Base-by-base conservation (phyloP, 495 filamentous ascomycete genomes). In the Rostrohypoxylon terebratum region DNA sequence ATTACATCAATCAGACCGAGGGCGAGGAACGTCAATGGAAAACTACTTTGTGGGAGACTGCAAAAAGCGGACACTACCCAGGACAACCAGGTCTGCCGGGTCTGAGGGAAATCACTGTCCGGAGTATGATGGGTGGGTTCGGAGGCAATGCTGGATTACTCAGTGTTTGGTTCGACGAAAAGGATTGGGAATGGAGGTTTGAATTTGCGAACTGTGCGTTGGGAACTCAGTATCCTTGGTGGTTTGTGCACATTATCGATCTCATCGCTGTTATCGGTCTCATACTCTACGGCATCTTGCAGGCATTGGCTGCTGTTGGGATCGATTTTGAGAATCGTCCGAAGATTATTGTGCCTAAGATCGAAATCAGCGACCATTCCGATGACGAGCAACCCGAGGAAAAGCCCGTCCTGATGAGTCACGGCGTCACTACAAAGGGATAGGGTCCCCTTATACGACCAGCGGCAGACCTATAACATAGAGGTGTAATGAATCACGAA, bases 121-220 rank as follows among this genome's bases (percentile, higher is more conserved):
- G 93, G n/a, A 97, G 93, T 72, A 98, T 99, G 96, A 99, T 99
- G 96, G 96, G 95, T 23, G 92, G 92, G 25, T 98, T 89, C 75
- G 90, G 89, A 18, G 96, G 96, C 4, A 94, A 97, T 78, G 94
- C 93, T 0, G 96, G 93, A 0, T 82, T 99, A 31, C 77, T 99
- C 45, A 94, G 90, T 44, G 83, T 91, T 1, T 99, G 96, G 96
- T 98, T 94, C 76, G 92, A 98, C 79, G 74, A 85, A 42, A 81
- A 84, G 4, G 74, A 72, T 13, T 87, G 86, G 81, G 90, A 92
- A 71, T 99, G 96, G 96, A 84, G 84, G 71, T 92, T 92, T 58
- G 93, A 93, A 64, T 94, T 94, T 75, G 83, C 81, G 7, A 91
- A 87, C 34, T 98, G 96, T 77, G 81, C 85, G 11, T 80, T 95